Conservation (phyloP, 768 basidiomycete genomes). For the Tulasnella sp. region DNA sequence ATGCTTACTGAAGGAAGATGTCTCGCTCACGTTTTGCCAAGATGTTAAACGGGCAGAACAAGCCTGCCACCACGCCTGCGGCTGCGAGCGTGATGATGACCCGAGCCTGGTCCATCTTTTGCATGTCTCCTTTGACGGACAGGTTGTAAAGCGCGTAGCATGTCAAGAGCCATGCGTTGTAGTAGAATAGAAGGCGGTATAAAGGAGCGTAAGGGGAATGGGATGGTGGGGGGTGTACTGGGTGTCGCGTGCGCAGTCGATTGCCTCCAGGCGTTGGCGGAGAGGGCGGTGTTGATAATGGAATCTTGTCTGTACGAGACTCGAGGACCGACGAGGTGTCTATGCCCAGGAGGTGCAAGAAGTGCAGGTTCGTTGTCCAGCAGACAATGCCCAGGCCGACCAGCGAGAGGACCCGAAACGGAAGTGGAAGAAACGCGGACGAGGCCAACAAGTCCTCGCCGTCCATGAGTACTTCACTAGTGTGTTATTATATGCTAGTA, state of each 20-base stretch:
- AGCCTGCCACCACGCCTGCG: constrained; percentile 52
- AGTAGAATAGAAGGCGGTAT: constrained; percentile 65
- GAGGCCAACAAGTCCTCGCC: constrained; percentile 24
- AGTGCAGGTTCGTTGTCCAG: constrained; percentile 93
- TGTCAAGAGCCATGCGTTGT: constrained; percentile 55
- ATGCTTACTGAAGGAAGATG: constrained; percentile 70
- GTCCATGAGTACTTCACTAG: background rate
- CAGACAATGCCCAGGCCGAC: constrained; percentile 75
- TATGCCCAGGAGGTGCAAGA: constrained; percentile 66
- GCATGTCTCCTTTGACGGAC: constrained; percentile 54
- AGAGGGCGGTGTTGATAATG: constrained; percentile 17
- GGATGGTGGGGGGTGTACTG: constrained; percentile 35
- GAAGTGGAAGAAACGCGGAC: constrained; percentile 59
- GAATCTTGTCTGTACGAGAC: constrained; percentile 39
- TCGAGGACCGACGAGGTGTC: constrained; percentile 73
- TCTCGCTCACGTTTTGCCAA: constrained; percentile 68
- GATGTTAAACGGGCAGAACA: constrained; percentile 66
- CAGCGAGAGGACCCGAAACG: constrained; percentile 83
- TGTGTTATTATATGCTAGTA: background rate
- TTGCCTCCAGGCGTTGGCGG: constrained; percentile 5
- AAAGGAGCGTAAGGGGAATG: constrained; percentile 53
- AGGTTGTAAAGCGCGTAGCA: constrained; percentile 69
- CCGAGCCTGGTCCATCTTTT: constrained; percentile 68
- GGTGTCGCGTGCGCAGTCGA: background rate
- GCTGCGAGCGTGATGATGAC: constrained; percentile 69